Percentiles rank a stretch among this genome's conserved stretches.
Conservation (phyloP, 1,139 yeast genomes). For the Blastobotrys indianensis region DNA sequence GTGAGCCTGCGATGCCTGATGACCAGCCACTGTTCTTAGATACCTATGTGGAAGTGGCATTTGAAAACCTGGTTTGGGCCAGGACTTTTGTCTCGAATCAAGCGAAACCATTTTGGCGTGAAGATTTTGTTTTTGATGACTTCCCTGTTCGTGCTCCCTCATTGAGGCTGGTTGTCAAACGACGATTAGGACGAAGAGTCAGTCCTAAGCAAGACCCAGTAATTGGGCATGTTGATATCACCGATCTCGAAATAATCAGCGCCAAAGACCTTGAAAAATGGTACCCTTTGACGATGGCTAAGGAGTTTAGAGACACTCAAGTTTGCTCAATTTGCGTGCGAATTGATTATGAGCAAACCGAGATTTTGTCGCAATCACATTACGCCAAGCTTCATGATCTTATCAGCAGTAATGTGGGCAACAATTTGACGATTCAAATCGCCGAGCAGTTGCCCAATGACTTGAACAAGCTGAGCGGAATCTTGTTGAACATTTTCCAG, state of each 20-base stretch:
- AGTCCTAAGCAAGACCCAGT: slow-evolving; percentile 34
- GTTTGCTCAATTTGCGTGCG: slow-evolving; percentile 41
- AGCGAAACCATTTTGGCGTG: slow-evolving; percentile 52
- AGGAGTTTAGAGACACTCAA: slow-evolving; percentile 7
- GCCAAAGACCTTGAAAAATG: slow-evolving; percentile 21
- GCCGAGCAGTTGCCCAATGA: slow-evolving; percentile 40
- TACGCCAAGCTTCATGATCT: slow-evolving; percentile 51
- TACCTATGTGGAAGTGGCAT: slow-evolving; percentile 47
- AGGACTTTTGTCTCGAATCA: slow-evolving; percentile 47
- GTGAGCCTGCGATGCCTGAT: not conserved
- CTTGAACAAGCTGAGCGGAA: slow-evolving; percentile 37
- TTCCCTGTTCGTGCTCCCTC: slow-evolving; percentile 25
- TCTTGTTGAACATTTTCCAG: slow-evolving; percentile 26
- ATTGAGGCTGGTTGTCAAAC: slow-evolving; percentile 20
- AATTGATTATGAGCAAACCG: slow-evolving; percentile 49
- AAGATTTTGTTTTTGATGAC: slow-evolving; percentile 45
- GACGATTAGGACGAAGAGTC: slow-evolving; percentile 20
- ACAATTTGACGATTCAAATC: slow-evolving; percentile 20
- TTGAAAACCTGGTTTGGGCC: slow-evolving; percentile 53
- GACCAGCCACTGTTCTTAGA: slow-evolving; percentile 20
- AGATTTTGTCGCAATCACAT: slow-evolving; percentile 52
- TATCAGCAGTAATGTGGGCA: slow-evolving; percentile 17
- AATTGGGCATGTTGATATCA: slow-evolving; percentile 22
- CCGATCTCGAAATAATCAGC: slow-evolving; percentile 13
- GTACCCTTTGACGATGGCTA: slow-evolving; percentile 17